phyloP scores from a whole-genome alignment of 257 asterid species.

The Plantago elongata region DNA sequence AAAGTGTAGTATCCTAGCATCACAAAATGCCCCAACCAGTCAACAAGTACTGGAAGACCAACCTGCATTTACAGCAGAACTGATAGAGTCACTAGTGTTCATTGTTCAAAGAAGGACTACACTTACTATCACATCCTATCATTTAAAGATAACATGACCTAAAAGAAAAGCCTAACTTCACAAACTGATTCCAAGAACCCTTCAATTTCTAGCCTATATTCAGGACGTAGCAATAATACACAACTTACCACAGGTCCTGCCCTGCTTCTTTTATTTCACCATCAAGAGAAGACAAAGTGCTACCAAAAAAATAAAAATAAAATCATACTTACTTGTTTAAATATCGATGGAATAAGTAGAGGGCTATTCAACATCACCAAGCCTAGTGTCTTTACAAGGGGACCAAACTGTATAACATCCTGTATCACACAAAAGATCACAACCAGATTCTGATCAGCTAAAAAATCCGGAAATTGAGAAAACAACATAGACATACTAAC shows the following conservation, averaged over 20 bases:
- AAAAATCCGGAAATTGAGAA: slow-evolving; percentile 3
- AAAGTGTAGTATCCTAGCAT: slow-evolving; percentile 83
- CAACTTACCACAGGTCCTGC: background rate
- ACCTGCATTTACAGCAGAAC: slow-evolving; percentile 46
- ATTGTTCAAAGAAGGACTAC: too few relatives aligned
- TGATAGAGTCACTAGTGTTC: slow-evolving; percentile 3
- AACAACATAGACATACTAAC: slow-evolving; percentile 24
- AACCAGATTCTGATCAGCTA: slow-evolving; percentile 11
- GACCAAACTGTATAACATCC: slow-evolving; percentile 97
- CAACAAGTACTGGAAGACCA: slow-evolving; percentile 67
- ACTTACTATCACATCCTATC: too few relatives aligned
- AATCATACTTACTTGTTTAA: slow-evolving; percentile 54
- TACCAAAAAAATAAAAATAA: background rate
- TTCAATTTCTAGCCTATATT: background rate
- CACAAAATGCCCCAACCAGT: slow-evolving; percentile 82
- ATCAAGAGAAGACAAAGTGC: background rate
- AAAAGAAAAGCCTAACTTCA: background rate
- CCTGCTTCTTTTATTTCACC: too few relatives aligned
- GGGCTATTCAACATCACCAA: slow-evolving; percentile 70
- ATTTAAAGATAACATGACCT: too few relatives aligned
- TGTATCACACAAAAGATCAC: slow-evolving; percentile 22
- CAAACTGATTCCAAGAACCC: background rate
- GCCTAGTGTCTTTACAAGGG: slow-evolving; percentile 85
- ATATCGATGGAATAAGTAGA: slow-evolving; percentile 68
- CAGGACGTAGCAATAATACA: background rate